Percentiles rank a stretch among this genome's conserved stretches.
These are phyloP conservation scores for Plasmodium gonderi DNA, from an alignment of 169 alveolate genomes.

Conservation along the genomic window DNA sequence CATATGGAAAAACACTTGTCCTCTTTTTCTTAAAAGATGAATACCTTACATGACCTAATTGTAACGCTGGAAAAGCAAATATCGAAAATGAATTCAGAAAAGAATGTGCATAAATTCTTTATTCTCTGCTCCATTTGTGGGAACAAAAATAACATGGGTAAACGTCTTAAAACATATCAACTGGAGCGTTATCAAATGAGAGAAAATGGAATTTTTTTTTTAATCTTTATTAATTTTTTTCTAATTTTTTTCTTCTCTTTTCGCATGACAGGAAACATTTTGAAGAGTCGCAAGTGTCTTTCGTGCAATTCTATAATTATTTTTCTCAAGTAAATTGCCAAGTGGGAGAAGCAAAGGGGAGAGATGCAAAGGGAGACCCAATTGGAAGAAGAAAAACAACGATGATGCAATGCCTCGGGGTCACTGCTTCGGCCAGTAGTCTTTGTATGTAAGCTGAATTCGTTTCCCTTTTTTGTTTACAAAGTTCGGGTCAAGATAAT, in stretches of 20 bases:
- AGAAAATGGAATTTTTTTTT: not conserved
- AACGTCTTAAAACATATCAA: not conserved
- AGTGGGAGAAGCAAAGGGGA: not conserved
- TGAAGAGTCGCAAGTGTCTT: slow-evolving; percentile 55
- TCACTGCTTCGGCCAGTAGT: slow-evolving; percentile 87
- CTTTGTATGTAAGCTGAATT: slow-evolving; percentile 84
- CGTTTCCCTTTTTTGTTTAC: slow-evolving; percentile 85
- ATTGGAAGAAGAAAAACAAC: not conserved
- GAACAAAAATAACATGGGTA: slow-evolving; percentile 65
- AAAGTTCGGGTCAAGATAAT: slow-evolving; percentile 88
- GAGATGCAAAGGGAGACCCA: not conserved
- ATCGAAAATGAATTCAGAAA: slow-evolving; percentile 46
- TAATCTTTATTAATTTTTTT: not conserved
- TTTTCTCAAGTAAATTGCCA: slow-evolving; percentile 16
- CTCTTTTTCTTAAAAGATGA: slow-evolving; percentile 14
- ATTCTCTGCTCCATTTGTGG: slow-evolving; percentile 60
- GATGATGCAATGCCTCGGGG: not conserved
- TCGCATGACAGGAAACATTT: slow-evolving; percentile 15
- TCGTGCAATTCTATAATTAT: slow-evolving; percentile 43
- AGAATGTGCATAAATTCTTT: slow-evolving; percentile 25
- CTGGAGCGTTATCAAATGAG: not conserved
- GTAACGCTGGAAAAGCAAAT: slow-evolving; percentile 64
- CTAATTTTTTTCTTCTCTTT: not conserved
- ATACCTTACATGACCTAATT: slow-evolving; percentile 60
- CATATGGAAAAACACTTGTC: not conserved